Evolutionary conservation across 306 rosid genomes (phyloP).

Genomic region (Castanea crenata): DNA sequence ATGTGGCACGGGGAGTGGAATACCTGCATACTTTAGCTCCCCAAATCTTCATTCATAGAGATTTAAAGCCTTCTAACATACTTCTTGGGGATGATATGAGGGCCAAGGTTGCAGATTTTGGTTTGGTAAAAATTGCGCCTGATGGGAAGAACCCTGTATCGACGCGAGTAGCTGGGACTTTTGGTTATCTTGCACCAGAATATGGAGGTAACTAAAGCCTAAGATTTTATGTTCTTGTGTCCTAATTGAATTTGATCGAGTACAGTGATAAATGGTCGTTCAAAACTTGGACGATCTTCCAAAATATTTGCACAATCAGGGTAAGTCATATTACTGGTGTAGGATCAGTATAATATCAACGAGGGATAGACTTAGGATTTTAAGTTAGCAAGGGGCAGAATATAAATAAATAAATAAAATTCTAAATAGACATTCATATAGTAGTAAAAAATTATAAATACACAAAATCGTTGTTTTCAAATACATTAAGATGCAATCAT

Average conservation of each 20-base stretch:
- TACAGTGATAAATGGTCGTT: too few relatives aligned
- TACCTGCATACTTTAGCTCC: constrained; percentile 87
- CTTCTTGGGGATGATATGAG: constrained; percentile 81
- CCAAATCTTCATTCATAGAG: constrained; percentile 86
- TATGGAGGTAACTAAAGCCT: constrained; percentile 63
- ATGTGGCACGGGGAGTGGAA: constrained; percentile 87
- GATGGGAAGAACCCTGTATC: constrained; percentile 75
- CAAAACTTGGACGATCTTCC: too few relatives aligned
- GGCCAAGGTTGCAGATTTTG: constrained; percentile 93
- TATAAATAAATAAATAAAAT: too few relatives aligned
- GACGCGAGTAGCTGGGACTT: constrained; percentile 86
- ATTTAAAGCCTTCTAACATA: constrained; percentile 84
- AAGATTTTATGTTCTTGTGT: background rate
- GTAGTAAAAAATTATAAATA: too few relatives aligned
- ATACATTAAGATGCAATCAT: too few relatives aligned
- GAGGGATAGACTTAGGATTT: fast-evolving
- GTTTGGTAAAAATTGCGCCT: constrained; percentile 70
- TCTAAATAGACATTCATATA: too few relatives aligned
- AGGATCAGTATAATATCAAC: too few relatives aligned
- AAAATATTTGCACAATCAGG: too few relatives aligned
- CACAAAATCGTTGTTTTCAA: too few relatives aligned
- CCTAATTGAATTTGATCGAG: background rate
- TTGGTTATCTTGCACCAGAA: constrained; percentile 85
- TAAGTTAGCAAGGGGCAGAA: fast-evolving
- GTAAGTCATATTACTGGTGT: too few relatives aligned